Base-by-base conservation (phyloP, 1,284 basidiomycete genomes). In the Apiotrichum laibachii region DNA sequence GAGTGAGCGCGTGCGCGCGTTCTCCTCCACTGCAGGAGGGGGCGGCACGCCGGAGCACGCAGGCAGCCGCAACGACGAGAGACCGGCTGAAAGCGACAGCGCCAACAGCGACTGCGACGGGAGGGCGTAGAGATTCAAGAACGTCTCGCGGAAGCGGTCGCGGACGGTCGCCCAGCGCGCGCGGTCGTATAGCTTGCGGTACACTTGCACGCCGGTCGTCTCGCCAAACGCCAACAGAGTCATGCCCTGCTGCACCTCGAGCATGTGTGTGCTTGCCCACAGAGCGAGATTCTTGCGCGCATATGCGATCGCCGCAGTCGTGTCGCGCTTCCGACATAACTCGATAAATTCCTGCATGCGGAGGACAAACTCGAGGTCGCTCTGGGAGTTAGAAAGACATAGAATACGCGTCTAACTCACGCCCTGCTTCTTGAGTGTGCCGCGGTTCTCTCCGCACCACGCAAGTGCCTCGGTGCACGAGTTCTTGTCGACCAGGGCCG, bases 401-500 rank as follows among this genome's bases (percentile, higher is more conserved):
- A 6, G 19, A 13, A 49, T 9, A 13, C 2, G 39, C 10, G 11
- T 43, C 6, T 13, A 34, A 71, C 82, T 64, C 58, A 88, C 92
- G 82, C 90, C 92, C 70, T 88, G 85, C 81, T 97, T 98, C 60
- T 91, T 86, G 57, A 99, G 82, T 10, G 90, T 88, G 34, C 86
- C 85, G 75, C 95, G 90, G 79, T 99, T 97, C 82, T 99, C 96
- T 60, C 85, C 91, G 69, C 94, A 98, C 95, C 95, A 99, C 16
- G 86, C 84, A 46, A 99, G 81, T 7, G 94, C 95, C 75, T 93
- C 89, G 1, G 87, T 81, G 67, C 92, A 92, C 69, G 88, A 89
- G 65, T 90, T 86, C 51, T 80, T 80, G 18, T 81, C 78, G 7
- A 77, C 62, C 19, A 99, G 82, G 0, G 90, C 91, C 8, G 83